A percentile compares a stretch with the other conserved stretches of the same genome.
These are phyloP conservation scores for Golubevia pallescens DNA, from an alignment of 1,284 basidiomycete species.

Conservation along the genomic window DNA sequence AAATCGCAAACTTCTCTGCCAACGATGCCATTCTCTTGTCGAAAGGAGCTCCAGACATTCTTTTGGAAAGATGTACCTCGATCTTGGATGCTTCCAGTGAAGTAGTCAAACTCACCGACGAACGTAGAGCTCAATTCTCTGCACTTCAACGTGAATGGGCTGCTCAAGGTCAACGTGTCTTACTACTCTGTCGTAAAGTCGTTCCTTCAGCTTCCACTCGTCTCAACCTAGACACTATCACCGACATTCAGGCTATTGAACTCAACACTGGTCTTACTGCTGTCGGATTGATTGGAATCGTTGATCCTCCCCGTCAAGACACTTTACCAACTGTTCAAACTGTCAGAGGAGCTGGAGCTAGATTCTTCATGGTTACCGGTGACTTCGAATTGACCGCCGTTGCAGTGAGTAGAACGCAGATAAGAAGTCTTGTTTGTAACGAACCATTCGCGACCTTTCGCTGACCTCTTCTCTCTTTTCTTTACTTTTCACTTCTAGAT, in stretches of 20 bases:
- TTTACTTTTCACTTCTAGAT: slow-evolving; percentile 10
- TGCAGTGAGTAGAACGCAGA: slow-evolving; percentile 17
- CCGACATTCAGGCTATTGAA: slow-evolving; percentile 24
- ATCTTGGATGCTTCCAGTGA: slow-evolving; percentile 24
- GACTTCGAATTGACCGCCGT: slow-evolving; percentile 46
- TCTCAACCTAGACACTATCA: slow-evolving; percentile 6
- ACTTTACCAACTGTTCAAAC: slow-evolving; percentile 35
- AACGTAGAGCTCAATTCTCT: too few species aligned
- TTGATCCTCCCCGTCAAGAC: too few species aligned
- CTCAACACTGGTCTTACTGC: slow-evolving; percentile 27
- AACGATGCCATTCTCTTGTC: slow-evolving; percentile 20
- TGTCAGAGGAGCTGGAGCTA: slow-evolving; percentile 36
- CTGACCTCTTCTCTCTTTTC: neutral
- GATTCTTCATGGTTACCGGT: slow-evolving; percentile 56
- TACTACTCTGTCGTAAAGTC: slow-evolving; percentile 35
- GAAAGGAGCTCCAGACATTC: slow-evolving; percentile 56
- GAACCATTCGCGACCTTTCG: neutral
- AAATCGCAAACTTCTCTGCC: neutral
- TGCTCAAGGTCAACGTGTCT: slow-evolving; percentile 42
- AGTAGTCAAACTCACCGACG: too few species aligned
- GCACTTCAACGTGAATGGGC: too few species aligned
- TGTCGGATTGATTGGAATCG: slow-evolving; percentile 51
- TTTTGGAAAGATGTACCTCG: slow-evolving; percentile 26
- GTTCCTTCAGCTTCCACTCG: slow-evolving; percentile 13
- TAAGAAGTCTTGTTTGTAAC: too few species aligned